Base-by-base conservation (phyloP, 805 yeast species). In the Isabelozyma pseudorhagii region DNA sequence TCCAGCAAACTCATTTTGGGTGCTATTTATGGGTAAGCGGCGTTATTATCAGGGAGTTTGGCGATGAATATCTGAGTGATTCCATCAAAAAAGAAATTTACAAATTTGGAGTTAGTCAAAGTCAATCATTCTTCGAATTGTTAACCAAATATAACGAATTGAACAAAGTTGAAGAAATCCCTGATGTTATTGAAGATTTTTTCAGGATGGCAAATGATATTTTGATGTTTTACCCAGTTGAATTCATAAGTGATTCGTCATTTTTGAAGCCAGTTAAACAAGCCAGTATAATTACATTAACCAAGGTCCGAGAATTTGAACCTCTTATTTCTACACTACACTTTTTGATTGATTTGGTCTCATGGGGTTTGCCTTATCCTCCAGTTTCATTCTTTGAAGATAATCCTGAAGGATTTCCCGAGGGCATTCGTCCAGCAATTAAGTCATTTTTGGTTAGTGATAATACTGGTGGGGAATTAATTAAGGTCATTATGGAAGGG, bases 11-110 rank as follows among this genome's bases (percentile, higher is more conserved):
- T 17, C 80, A 83, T 36, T 81, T 72, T 59, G 97, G 97, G 4
- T 89, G 96, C 63, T 91, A 86, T 62, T 69, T 92, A 49, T 92
- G 96, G 94, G 93, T 89, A 11, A 85, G 96, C 2, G 97, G 97
- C 8, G 77, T 87, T 8, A 71, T 91, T 27, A 82, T 88, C 46
- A 81, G 88, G 49, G 93, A 89, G 52, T 92, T 77, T 66, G 82
- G 84, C 29, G 85, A 83, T 55, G 82, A 78, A 43, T 78, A 72
- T 50, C 47, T 61, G 34, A 66, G 69, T n/a, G 76, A 64, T 8
- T 76, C 72, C 3, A 69, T 83, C 17, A 81, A 80, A 54, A 76
- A 75, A 28, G 79, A 88, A 2, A 83, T 88, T 15, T 90, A 89
- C 85, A 74, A 78, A 47, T 90, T 91, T 68, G 85, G 92, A 0